These are phyloP conservation scores for Saccharomycopsis hybrid DNA, from an alignment of 1,139 yeast species.

Conservation along the genomic window DNA sequence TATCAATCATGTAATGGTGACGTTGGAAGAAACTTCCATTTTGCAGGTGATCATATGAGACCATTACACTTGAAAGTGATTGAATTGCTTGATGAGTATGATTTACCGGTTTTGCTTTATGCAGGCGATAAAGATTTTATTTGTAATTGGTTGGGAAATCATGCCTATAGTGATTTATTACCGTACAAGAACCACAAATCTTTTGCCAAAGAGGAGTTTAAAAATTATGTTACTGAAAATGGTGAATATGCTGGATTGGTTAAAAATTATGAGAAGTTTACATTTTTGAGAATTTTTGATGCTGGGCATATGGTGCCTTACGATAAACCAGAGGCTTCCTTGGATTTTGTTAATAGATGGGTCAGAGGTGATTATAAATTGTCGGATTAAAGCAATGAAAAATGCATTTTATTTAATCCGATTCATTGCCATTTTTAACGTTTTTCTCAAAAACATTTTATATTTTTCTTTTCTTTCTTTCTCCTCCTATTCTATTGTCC, in stretches of 20 bases:
- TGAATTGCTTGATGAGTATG: conserved; percentile 45
- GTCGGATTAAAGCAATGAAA: conserved; percentile 5
- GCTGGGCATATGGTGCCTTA: conserved; percentile 79
- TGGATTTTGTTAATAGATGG: conserved; percentile 80
- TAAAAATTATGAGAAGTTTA: conserved; percentile 46
- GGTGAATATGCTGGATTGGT: conserved; percentile 53
- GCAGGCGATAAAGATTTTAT: conserved; percentile 88
- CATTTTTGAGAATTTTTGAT: conserved; percentile 55
- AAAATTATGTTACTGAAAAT: conserved; percentile 5
- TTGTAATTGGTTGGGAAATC: conserved; percentile 86
- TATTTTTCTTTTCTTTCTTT: no score
- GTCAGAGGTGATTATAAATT: conserved; percentile 42
- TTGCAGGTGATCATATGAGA: conserved; percentile 54
- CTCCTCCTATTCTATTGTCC: no score
- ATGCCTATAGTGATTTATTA: conserved; percentile 66
- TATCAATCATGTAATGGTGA: conserved; percentile 52
- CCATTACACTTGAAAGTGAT: conserved; percentile 62
- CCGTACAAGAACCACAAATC: conserved; percentile 52
- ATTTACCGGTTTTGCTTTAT: conserved; percentile 67
- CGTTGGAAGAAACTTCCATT: conserved; percentile 48
- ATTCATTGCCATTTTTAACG: no score
- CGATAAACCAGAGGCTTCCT: conserved; percentile 70
- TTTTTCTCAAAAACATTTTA: no score
- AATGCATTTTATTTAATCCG: no score
- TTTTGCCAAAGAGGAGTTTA: conserved; percentile 27